Conservation (phyloP, 1,284 basidiomycete genomes). For the Ganoderma lingzhi region DNA sequence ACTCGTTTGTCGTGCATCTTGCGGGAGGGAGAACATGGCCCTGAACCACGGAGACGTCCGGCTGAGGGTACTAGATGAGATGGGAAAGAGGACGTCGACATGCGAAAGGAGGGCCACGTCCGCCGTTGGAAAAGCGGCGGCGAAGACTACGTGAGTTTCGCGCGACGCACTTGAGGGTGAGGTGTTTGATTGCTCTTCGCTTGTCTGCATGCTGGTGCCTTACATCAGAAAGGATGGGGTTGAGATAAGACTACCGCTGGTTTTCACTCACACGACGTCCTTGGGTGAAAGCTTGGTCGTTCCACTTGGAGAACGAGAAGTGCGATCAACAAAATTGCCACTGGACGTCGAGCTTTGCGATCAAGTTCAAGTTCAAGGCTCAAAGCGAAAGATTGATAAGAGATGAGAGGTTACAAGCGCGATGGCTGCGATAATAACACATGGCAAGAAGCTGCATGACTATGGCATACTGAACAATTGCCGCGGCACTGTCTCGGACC, state of each 20-base stretch:
- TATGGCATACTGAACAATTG: no score
- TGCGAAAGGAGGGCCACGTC: conserved; percentile 55
- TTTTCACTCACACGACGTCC: not conserved
- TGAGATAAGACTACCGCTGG: not conserved
- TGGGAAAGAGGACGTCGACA: conserved; percentile 55
- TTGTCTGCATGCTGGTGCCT: not conserved
- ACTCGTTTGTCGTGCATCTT: conserved; percentile 44
- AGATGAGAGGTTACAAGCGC: not conserved
- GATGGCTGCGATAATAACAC: not conserved
- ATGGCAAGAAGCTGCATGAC: not conserved
- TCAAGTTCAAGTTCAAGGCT: no score
- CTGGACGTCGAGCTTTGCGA: no score
- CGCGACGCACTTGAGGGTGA: not conserved
- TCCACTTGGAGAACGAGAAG: not conserved
- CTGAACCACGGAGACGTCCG: conserved; percentile 68
- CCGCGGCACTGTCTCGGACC: no score
- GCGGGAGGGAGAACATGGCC: conserved; percentile 61
- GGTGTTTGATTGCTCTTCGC: not conserved
- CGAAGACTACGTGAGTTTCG: conserved; percentile 5
- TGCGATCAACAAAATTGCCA: not conserved
- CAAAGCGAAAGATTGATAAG: no score
- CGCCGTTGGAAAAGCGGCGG: conserved; percentile 40
- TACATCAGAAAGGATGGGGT: not conserved
- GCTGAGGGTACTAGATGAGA: conserved; percentile 59
- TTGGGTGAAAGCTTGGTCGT: not conserved